Evolutionary conservation across 306 rosid species (phyloP), one percentile per base, ranked within the genome.

Genomic region (Boehmeria nivea): DNA sequence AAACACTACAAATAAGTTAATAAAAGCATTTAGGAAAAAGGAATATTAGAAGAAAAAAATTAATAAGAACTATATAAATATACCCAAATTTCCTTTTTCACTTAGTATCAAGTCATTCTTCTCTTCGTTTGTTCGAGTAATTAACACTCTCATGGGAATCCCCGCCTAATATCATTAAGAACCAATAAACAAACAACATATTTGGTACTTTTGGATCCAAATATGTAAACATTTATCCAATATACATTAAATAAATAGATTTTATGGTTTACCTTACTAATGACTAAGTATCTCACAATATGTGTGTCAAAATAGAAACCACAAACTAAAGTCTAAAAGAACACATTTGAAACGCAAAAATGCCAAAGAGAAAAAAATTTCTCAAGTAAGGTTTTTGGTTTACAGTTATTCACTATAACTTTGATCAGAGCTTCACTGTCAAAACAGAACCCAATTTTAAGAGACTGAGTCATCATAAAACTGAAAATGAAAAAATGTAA

Each of bases 11-110:
- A 40, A 8, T 64, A 2, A 12, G 62, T 61, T 39, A 22, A 46
- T 3, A 50, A 16, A 9, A 26, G n/a, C 25, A 33, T 11, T 15
- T 1, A 40, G 14, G 47, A 9, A 45, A 49, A 17, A 40, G 9
- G 34, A 3, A 59, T 20, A 59, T 12, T 57, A 27, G 46, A 48
- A 58, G 61, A 80, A 78, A 91, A n/a, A n/a, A n/a, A n/a, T n/a
- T n/a, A n/a, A n/a, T n/a, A n/a, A n/a, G n/a, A n/a, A n/a, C n/a
- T n/a, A n/a, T n/a, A n/a, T n/a, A n/a, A n/a, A n/a, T n/a, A 66
- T 28, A 91, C 98, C 98, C 96, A 91, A 44, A 95, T 91, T 68
- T 71, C 78, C 73, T 71, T 85, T n/a, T 68, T 87, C 93, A 58
- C 95, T 84, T 60, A 87, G 81, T 69, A 87, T 67, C 56, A 91